Evolutionary conservation across 2,329 filamentous ascomycete species (phyloP), one percentile per base, ranked within the genome.

Genomic region (Pseudogymnoascus sp.): DNA sequence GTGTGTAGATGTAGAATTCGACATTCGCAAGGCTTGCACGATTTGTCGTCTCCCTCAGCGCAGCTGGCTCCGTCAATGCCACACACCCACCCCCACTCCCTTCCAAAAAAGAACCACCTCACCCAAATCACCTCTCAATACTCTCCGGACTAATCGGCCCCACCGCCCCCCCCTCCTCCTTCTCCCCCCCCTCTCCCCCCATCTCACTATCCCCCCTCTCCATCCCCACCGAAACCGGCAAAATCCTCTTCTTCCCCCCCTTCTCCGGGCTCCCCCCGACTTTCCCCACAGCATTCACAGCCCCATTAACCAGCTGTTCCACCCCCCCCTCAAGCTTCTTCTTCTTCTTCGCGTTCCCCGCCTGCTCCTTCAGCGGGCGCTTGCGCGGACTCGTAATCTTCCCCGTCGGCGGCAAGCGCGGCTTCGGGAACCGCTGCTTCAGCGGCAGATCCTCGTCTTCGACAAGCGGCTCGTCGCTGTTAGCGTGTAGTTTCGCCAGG

Each of bases 371-470:
- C 21, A 91, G 84, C 34, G 91, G 90, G 6, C 90, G 82, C 78
- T 96, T 96, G 70, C 92, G 86, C 34, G 91, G 90, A 62, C 87
- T 90, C 10, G 89, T 89, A 69, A 96, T 96, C 80, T 96, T 96
- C 72, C 91, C 91, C 19, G 88, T 93, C 19, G 85, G 81, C 34
- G 84, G 80, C n/a, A 85, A 84, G n/a, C 84, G 81, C 23, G 79
- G 91, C 70, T 84, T 85, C 28, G 83, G 82, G 70, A 84, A 84
- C 39, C 92, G 84, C 77, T 99, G 95, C 77, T 99, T 99, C 63
- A 88, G 85, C 14, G 96, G 95, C 23, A 99, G 80, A 70, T 99
- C 93, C 73, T 98, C 91, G 77, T 99, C 95, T 79, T 99, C 95
- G 62, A 96, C 80, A 68, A 99, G 82, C 48, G 92, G 87, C 74